Conservation (phyloP, 257 asterid genomes). For the Nicotiana benthamiana region DNA sequence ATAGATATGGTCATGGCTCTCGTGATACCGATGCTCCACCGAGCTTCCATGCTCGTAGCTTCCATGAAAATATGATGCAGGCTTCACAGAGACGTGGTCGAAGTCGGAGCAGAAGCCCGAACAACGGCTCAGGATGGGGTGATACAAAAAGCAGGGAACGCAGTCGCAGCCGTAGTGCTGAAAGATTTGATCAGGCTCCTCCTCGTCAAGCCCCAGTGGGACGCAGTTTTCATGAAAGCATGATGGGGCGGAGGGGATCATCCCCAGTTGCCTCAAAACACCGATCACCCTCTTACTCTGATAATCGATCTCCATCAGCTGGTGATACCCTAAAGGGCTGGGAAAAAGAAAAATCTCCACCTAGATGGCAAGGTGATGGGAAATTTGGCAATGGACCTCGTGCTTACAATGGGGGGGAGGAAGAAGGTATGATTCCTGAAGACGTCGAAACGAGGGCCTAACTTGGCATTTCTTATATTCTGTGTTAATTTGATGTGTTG, state of each 20-base stretch:
- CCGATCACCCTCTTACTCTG: slow-evolving; percentile 10
- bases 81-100: slow-evolving; percentile 29
- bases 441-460: neutral
- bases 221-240: slow-evolving; percentile 47
- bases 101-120: slow-evolving; percentile 55
- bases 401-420: slow-evolving; percentile 13
- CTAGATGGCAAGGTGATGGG: neutral
- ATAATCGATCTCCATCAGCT: neutral
- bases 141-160: slow-evolving; percentile 28
- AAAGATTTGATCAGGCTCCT: slow-evolving; percentile 38
- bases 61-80: slow-evolving; percentile 29
- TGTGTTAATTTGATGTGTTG: neutral
- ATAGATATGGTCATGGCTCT: slow-evolving; percentile 37
- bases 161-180: slow-evolving; percentile 55
- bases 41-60: slow-evolving; percentile 39
- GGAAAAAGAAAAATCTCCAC: slow-evolving; percentile 21
- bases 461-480: neutral
- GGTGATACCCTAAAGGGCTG: neutral
- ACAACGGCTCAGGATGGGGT: slow-evolving; percentile 40
- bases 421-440: slow-evolving; percentile 26
- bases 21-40: slow-evolving; percentile 25
- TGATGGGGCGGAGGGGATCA: slow-evolving; percentile 31
- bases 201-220: slow-evolving; percentile 12
- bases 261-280: slow-evolving; percentile 7
- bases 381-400: neutral